A percentile compares a stretch with the other conserved stretches of the same genome.
Evolutionary conservation across 352 stramenopile species (phyloP).

Genomic region (Phytophthora sansomeana): DNA sequence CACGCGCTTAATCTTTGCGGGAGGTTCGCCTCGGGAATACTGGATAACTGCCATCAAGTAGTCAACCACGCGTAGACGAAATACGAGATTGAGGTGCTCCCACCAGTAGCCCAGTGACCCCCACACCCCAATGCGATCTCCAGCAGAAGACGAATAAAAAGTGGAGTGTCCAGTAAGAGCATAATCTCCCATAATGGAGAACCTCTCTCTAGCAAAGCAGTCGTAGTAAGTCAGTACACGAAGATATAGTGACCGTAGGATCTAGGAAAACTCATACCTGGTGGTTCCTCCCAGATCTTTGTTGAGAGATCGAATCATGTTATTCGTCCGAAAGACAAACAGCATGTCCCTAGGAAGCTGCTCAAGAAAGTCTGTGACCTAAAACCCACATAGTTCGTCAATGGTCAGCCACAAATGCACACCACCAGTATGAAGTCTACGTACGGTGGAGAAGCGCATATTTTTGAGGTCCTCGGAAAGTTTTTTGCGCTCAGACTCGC

Average conservation of each 20-base stretch:
- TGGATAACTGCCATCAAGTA: conserved; percentile 59
- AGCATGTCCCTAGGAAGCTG: conserved; percentile 91
- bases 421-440: conserved; percentile 24
- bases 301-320: conserved; percentile 92
- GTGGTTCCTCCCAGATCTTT: conserved; percentile 87
- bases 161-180: conserved; percentile 68
- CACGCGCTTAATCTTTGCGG: conserved; percentile 50
- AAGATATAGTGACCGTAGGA: not conserved
- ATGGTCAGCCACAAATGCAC: not conserved
- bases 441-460: conserved; percentile 72
- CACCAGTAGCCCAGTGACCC: conserved; percentile 56
- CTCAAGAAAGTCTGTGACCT: conserved; percentile 87
- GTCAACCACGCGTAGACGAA: conserved; percentile 70
- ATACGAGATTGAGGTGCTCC: conserved; percentile 71
- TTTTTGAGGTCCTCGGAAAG: conserved; percentile 68
- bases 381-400: conserved; percentile 18
- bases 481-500: conserved; percentile 65
- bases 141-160: conserved; percentile 39
- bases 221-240: conserved; percentile 4
- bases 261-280: conserved; percentile 36
- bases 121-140: conserved; percentile 23
- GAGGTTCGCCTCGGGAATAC: conserved; percentile 37
- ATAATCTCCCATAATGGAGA: conserved; percentile 79
- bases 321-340: conserved; percentile 92
- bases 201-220: conserved; percentile 62